Evolutionary conservation across 129 eudicot species (phyloP).

Genomic region (Mikania micrantha): DNA sequence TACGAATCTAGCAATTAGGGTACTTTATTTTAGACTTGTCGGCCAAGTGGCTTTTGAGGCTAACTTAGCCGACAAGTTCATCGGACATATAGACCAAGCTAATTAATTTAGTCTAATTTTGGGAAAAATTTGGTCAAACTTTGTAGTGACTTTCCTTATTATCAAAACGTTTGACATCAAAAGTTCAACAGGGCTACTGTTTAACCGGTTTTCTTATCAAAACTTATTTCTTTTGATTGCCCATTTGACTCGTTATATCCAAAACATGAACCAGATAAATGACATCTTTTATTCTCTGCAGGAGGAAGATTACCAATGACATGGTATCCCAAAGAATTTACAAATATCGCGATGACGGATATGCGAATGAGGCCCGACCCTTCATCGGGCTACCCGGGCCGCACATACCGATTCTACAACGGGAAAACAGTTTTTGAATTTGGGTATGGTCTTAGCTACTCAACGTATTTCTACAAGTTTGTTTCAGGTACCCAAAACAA

Average conservation of each 20-base stretch:
- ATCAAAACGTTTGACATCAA: too few species aligned
- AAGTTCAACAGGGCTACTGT: too few species aligned
- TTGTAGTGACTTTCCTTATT: too few species aligned
- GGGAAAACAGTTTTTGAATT: conserved; percentile 53
- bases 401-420: conserved; percentile 57
- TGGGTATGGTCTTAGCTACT: conserved; percentile 65
- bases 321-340: conserved; percentile 64
- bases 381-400: conserved; percentile 57
- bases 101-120: too few species aligned
- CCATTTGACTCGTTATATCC: too few species aligned
- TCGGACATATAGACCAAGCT: too few species aligned
- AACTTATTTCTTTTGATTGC: too few species aligned
- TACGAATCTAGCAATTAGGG: too few species aligned
- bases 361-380: conserved; percentile 76
- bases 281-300: conserved; percentile 4
- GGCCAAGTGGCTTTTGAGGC: too few species aligned
- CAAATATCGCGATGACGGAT: conserved; percentile 55
- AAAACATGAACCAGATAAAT: neutral
- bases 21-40: too few species aligned
- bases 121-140: too few species aligned
- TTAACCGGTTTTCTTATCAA: neutral
- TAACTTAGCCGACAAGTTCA: too few species aligned
- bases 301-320: conserved; percentile 72
- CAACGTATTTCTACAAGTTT: conserved; percentile 40
- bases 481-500: conserved; percentile 21